Evolutionary conservation across 495 filamentous ascomycete species (phyloP), one percentile per base, ranked within the genome.

Genomic region (Aspergillus cavernicola): DNA sequence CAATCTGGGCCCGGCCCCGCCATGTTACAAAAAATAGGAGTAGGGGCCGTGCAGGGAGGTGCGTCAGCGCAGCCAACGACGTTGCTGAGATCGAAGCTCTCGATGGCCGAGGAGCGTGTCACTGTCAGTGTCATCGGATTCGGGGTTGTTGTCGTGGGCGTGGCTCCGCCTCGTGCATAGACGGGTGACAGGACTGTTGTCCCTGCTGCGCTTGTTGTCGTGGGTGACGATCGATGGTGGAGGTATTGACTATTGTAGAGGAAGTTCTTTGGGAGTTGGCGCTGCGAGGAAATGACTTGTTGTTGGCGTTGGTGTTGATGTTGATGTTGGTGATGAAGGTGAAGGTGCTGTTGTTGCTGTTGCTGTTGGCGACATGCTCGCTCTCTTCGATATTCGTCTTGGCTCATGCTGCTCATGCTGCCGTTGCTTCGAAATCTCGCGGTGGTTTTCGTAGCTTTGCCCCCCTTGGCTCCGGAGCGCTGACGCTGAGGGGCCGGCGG

Each of bases 401-500:
- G 58, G 33, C 41, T 37, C 22, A 45, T 51, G 29, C 52, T 56
- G 16, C 12, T 23, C 9, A 38, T 50, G 46, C 46, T 50, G 33
- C 24, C 24, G 13, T 18, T 43, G 46, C 60, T 53, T 22, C 62
- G 60, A 47, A 59, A 59, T 41, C 57, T 67, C 0, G 66, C 59
- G 10, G 65, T 60, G 51, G 65, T 65, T 51, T 67, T 71, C 2
- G 76, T 72, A 22, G 76, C 72, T 57, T 80, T 75, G 4, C 83
- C 80, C 35, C 80, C 81, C 58, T 76, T 81, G 12, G 77, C 72
- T 33, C 78, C 82, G 29, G 82, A 78, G 16, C 71, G 69, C 58
- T 82, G 80, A 28, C 80, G 73, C 38, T 77, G 71, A 23, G 70
- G 70, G 12, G 68, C 70, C 16, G 78, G 73, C 20, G 64, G 57